phyloP scores from a whole-genome alignment of 345 rosid genomes.

The Citrus medica region DNA sequence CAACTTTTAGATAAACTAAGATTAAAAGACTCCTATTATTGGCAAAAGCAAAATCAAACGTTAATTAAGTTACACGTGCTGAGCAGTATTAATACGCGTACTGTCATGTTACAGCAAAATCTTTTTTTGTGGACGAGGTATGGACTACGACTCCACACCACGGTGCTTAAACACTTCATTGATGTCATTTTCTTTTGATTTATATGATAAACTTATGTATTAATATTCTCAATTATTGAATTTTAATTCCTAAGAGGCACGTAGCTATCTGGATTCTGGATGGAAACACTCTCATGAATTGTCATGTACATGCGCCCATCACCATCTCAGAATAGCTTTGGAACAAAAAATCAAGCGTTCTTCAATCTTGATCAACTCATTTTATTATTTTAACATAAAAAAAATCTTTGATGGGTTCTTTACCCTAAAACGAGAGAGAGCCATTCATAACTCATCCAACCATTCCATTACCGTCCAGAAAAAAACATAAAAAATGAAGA shows the following conservation, averaged over 20 bases:
- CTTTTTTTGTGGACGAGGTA: too few species aligned
- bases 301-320: conserved; percentile 7
- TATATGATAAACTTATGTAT: neutral
- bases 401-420: neutral
- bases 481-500: neutral
- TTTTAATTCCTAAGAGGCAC: neutral
- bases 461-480: conserved; percentile 1
- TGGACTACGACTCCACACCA: too few species aligned
- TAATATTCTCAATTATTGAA: neutral
- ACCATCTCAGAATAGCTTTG: neutral
- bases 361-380: neutral
- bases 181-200: neutral
- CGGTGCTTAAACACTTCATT: neutral
- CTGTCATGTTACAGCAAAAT: neutral
- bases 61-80: neutral
- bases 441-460: conserved; percentile 24
- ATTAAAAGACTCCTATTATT: too few species aligned
- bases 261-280: neutral
- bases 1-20: too few species aligned
- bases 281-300: neutral
- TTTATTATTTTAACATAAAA: neutral
- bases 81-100: neutral
- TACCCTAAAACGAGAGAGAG: neutral
- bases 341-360: neutral
- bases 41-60: neutral